Conservation (phyloP, 2,329 filamentous ascomycete species). For the Aspergillus sp. region DNA sequence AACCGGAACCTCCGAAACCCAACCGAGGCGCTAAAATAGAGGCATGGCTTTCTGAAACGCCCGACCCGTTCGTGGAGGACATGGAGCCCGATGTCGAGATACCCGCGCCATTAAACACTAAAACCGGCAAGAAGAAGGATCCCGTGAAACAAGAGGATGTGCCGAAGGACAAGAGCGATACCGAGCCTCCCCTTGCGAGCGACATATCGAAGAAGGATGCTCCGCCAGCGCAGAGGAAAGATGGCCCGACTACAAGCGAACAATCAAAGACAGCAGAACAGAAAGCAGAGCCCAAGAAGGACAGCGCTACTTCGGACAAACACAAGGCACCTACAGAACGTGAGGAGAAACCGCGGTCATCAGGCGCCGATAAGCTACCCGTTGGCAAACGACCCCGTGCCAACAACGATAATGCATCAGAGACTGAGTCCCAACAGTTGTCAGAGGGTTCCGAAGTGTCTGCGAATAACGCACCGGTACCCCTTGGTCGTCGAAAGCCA, state of each 20-base stretch:
- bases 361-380: slow-evolving; percentile 13
- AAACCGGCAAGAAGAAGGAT: slow-evolving; percentile 39
- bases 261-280: slow-evolving; percentile 19
- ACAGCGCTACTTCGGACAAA: slow-evolving; percentile 13
- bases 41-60: slow-evolving; percentile 61
- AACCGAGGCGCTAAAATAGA: slow-evolving; percentile 57
- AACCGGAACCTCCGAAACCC: slow-evolving; percentile 42
- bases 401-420: slow-evolving; percentile 31
- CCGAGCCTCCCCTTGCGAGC: slow-evolving; percentile 30
- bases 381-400: slow-evolving; percentile 20
- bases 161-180: slow-evolving; percentile 21
- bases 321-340: slow-evolving; percentile 18
- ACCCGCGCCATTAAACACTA: slow-evolving; percentile 45
- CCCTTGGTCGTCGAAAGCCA: slow-evolving; percentile 45
- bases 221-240: slow-evolving; percentile 24
- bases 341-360: slow-evolving; percentile 19
- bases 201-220: slow-evolving; percentile 30
- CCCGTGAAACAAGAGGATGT: slow-evolving; percentile 27
- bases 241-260: slow-evolving; percentile 19
- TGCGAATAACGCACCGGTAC: slow-evolving; percentile 40
- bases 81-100: slow-evolving; percentile 38
- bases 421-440: slow-evolving; percentile 30
- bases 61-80: slow-evolving; percentile 57
- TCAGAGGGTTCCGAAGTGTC: slow-evolving; percentile 44
- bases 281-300: slow-evolving; percentile 10